Conservation (phyloP, 495 filamentous ascomycete species). For the Chaetomium fimeti region DNA sequence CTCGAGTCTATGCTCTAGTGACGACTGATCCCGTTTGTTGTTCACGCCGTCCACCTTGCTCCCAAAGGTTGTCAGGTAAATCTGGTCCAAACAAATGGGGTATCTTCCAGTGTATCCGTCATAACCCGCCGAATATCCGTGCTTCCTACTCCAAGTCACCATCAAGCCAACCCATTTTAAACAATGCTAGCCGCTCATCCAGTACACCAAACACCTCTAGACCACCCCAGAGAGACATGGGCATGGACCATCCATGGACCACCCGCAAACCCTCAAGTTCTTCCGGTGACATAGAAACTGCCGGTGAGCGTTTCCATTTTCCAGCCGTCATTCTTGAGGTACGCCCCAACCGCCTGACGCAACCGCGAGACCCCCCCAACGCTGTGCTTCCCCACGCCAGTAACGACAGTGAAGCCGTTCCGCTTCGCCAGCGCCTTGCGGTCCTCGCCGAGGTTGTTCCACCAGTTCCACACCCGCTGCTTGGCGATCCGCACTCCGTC, state of each 20-base stretch:
- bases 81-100: slow-evolving; percentile 1
- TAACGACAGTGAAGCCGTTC: slow-evolving; percentile 67
- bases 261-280: slow-evolving; percentile 23
- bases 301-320: slow-evolving; percentile 68
- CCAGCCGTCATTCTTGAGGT: slow-evolving; percentile 79
- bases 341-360: slow-evolving; percentile 75
- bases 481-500: slow-evolving; percentile 75
- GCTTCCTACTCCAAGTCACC: background rate
- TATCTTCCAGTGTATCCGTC: slow-evolving; percentile 6
- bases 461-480: slow-evolving; percentile 70
- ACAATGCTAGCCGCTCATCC: background rate
- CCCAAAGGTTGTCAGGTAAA: background rate
- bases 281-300: slow-evolving; percentile 62
- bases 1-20: background rate
- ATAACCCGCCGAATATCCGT: background rate
- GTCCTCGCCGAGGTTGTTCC: slow-evolving; percentile 65
- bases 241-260: too few species aligned
- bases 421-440: slow-evolving; percentile 35
- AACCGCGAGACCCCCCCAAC: slow-evolving; percentile 71
- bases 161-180: background rate
- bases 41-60: background rate
- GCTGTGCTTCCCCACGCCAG: slow-evolving; percentile 76
- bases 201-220: background rate
- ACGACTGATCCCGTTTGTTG: background rate
- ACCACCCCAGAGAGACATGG: background rate